Evolutionary conservation across 768 basidiomycete genomes (phyloP).

Genomic region (Russula emetica): DNA sequence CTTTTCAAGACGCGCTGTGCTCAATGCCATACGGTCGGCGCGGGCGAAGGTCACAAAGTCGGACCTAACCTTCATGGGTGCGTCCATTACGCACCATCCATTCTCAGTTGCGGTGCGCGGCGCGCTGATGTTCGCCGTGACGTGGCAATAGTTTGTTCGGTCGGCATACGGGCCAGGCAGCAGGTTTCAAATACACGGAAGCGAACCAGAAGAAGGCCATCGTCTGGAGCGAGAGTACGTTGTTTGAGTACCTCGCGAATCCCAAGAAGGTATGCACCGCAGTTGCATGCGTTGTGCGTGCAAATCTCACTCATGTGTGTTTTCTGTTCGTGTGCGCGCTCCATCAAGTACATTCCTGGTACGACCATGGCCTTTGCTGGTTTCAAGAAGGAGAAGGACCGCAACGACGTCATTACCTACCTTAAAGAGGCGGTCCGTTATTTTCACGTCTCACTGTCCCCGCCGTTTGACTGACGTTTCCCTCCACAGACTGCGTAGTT

Average conservation of each 20-base stretch:
- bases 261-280: constrained; percentile 78
- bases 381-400: constrained; percentile 97
- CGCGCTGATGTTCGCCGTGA: constrained; percentile 14
- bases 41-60: constrained; percentile 79
- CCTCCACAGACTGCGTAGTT: constrained; percentile 31
- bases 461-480: neutral
- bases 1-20: constrained; percentile 97
- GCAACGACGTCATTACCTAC: constrained; percentile 86
- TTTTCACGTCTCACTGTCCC: neutral
- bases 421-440: constrained; percentile 68
- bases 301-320: neutral
- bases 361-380: constrained; percentile 99
- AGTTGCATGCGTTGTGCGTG: neutral
- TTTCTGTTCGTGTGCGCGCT: neutral
- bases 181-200: constrained; percentile 86
- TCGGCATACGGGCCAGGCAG: constrained; percentile 79
- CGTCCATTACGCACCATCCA: constrained; percentile 31
- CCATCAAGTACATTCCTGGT: constrained; percentile 83
- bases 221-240: constrained; percentile 78
- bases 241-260: constrained; percentile 95
- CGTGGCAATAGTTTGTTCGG: constrained; percentile 59
- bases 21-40: constrained; percentile 86
- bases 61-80: constrained; percentile 95
- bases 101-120: neutral
- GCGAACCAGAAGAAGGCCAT: constrained; percentile 96